Evolutionary conservation across 805 yeast genomes (phyloP), one percentile per base, ranked within the genome.

Genomic region (Isabelozyma rhagii): DNA sequence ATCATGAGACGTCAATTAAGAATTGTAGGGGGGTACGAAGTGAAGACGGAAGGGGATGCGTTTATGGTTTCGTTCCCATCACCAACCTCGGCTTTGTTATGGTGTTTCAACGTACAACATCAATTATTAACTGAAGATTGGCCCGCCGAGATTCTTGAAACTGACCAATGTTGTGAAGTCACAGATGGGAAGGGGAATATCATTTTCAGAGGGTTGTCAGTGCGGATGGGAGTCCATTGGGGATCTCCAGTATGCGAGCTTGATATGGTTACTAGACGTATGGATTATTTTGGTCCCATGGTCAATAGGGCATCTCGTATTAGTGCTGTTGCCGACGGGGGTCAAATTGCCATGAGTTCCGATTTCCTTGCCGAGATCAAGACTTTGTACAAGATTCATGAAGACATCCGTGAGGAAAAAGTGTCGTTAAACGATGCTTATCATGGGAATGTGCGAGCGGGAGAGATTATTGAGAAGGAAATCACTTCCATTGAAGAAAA

Each of bases 251-350:
- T 93, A 41, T 89, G 96, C 60, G 99, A 94, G 66, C 81, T 87
- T 7, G 99, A 94, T 72, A 86, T 93, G 51, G 92, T 92, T 47
- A 94, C 99, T 0, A 83, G 91, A 57, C 83, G 99, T 73, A 94
- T 94, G 99, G 99, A 94, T 70, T 94, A 94, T 68, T 87, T 94
- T 59, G 99, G 99, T 0, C 99, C 99, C 0, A 92, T 94, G 91
- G 99, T 94, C 31, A 94, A 94, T 61, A 79, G 97, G 46, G 89
- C 99, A 0, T 85, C 98, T 1, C 79, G 99, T 60, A 93, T 94
- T 25, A 85, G 92, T 62, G 88, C 96, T 7, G 87, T 89, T 46
- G 99, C 99, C 0, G 97, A 90, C 67, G 99, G 99, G 51, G 99
- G 99, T n/a, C 97, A 93, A 67, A 89, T 93, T 28, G 84, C 96